Percentiles rank a stretch among this genome's conserved stretches.
Evolutionary conservation across 2,329 filamentous ascomycete genomes (phyloP).

Genomic region (Colletotrichum cereale): DNA sequence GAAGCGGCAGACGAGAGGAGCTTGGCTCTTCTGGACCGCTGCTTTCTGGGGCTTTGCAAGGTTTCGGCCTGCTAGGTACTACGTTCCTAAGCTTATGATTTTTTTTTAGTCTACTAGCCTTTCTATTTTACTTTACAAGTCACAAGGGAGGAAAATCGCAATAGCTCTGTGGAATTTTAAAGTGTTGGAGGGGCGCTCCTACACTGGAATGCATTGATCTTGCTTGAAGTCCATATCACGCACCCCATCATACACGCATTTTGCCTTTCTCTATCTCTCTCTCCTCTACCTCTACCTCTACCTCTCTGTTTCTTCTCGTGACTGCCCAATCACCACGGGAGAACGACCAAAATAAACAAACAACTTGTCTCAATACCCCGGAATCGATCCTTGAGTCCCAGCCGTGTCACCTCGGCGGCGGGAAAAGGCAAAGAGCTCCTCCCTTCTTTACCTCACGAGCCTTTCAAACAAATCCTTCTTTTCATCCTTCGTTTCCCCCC

Average conservation of each 20-base stretch:
- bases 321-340: slow-evolving; percentile 3
- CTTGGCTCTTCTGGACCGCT: background rate
- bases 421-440: background rate
- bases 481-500: background rate
- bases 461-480: background rate
- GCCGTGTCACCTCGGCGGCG: background rate
- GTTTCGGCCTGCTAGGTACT: background rate
- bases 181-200: background rate
- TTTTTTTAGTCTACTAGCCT: background rate
- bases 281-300: background rate
- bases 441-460: background rate
- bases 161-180: slow-evolving; percentile 9
- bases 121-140: background rate
- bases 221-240: background rate
- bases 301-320: background rate
- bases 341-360: slow-evolving; percentile 27
- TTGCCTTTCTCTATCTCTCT: background rate
- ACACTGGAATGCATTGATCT: slow-evolving; percentile 21
- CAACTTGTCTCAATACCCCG: slow-evolving; percentile 26
- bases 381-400: background rate
- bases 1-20: background rate
- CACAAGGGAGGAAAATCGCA: background rate
- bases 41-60: slow-evolving; percentile 21
- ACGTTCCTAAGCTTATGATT: background rate
- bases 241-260: background rate